These are phyloP conservation scores for Solanum lycopersicoides DNA, from an alignment of 257 asterid species.

Conservation along the genomic window DNA sequence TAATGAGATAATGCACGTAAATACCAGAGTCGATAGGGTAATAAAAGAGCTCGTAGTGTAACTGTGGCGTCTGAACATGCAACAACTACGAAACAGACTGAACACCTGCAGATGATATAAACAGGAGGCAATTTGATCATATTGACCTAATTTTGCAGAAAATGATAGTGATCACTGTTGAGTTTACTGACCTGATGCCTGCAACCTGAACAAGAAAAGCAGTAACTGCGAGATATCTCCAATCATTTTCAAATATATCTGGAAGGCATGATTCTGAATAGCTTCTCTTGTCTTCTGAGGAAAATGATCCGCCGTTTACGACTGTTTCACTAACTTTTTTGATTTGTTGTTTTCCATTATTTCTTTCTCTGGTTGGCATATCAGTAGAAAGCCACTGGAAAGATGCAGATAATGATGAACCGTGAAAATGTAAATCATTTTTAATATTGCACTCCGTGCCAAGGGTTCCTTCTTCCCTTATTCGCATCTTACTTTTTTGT, in stretches of 20 bases:
- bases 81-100: slow-evolving; percentile 67
- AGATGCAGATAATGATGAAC: slow-evolving; percentile 27
- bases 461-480: slow-evolving; percentile 12
- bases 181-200: slow-evolving; percentile 54
- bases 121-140: not conserved
- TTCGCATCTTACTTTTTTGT: slow-evolving; percentile 26
- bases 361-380: slow-evolving; percentile 60
- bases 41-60: slow-evolving; percentile 75
- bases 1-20: not conserved
- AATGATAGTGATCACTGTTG: slow-evolving; percentile 3
- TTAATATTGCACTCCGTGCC: slow-evolving; percentile 13
- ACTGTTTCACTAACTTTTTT: slow-evolving; percentile 18
- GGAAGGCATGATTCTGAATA: slow-evolving; percentile 27
- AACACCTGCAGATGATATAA: slow-evolving; percentile 44
- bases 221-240: slow-evolving; percentile 92
- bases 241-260: slow-evolving; percentile 69
- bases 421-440: slow-evolving; percentile 15
- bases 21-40: slow-evolving; percentile 80
- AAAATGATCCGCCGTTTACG: slow-evolving; percentile 21
- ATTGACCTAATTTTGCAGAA: not conserved
- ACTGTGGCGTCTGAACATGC: slow-evolving; percentile 96
- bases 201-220: slow-evolving; percentile 76
- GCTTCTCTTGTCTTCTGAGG: slow-evolving; percentile 17
- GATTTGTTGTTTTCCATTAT: slow-evolving; percentile 29
- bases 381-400: slow-evolving; percentile 94